Evolutionary conservation across 768 basidiomycete genomes (phyloP).

Genomic region (Agaricus sinodeliciosus): DNA sequence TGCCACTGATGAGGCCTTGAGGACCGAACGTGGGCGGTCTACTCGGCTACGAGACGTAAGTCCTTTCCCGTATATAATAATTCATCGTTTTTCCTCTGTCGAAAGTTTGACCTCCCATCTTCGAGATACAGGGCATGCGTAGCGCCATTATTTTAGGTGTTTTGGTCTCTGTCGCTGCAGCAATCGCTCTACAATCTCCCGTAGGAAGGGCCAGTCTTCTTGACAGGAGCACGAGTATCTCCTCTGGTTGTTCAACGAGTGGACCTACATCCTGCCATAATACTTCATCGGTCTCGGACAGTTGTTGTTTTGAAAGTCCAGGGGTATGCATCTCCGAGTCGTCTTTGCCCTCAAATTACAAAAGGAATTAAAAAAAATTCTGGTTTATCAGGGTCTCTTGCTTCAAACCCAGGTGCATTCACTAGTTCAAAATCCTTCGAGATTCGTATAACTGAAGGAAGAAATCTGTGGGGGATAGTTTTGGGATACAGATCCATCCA

Average conservation of each 20-base stretch:
- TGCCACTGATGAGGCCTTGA: no score
- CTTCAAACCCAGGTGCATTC: constrained; percentile 39
- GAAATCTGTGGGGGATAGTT: constrained; percentile 33
- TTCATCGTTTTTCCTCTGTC: neutral
- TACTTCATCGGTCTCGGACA: constrained; percentile 33
- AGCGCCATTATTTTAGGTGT: neutral
- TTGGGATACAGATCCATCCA: constrained; percentile 63
- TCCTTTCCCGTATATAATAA: neutral
- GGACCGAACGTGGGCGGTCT: no score
- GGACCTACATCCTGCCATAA: constrained; percentile 51
- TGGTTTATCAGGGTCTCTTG: constrained; percentile 44
- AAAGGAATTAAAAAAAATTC: neutral
- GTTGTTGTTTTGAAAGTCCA: constrained; percentile 64
- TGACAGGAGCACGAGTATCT: constrained; percentile 19
- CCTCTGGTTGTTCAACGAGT: constrained; percentile 48
- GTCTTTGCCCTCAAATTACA: neutral
- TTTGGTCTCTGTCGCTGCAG: neutral
- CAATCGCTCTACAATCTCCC: constrained; percentile 1
- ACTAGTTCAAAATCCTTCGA: neutral
- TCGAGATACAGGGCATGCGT: neutral
- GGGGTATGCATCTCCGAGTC: constrained; percentile 35
- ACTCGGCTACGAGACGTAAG: no score
- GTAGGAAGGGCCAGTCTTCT: constrained; percentile 15
- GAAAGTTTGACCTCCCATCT: neutral
- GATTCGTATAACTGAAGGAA: neutral